A percentile compares a stretch with the other conserved stretches of the same genome.
These are phyloP conservation scores for Silene uniflora DNA, from an alignment of 148 eudicot genomes.

Conservation along the genomic window DNA sequence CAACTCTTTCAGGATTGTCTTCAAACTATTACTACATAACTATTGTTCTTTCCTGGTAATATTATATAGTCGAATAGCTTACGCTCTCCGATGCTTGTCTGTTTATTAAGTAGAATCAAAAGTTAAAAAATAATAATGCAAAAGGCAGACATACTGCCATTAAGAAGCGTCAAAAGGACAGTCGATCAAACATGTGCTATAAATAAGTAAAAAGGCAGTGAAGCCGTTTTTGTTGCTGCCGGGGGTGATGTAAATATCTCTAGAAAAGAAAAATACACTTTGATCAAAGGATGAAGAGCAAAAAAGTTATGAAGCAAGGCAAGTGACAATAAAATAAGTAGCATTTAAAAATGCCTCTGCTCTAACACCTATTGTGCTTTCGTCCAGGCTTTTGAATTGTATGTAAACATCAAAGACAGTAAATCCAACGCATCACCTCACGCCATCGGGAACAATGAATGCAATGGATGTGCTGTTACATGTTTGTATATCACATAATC, in stretches of 20 bases:
- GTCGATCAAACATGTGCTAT: too few relatives aligned
- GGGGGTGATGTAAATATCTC: constrained; percentile 89
- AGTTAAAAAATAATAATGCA: too few relatives aligned
- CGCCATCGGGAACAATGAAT: constrained; percentile 87
- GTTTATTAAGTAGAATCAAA: too few relatives aligned
- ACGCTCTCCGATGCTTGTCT: too few relatives aligned
- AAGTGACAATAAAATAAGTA: background rate
- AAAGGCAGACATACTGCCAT: too few relatives aligned
- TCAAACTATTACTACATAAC: too few relatives aligned
- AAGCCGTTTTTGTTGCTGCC: constrained; percentile 72
- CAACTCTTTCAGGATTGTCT: too few relatives aligned
- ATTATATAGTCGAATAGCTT: too few relatives aligned
- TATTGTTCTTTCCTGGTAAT: too few relatives aligned
- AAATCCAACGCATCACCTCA: constrained; percentile 91
- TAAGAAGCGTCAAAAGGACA: too few relatives aligned
- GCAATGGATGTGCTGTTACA: constrained; percentile 75
- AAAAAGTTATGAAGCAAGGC: background rate
- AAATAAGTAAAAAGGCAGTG: constrained; percentile 30
- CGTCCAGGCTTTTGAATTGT: constrained; percentile 81
- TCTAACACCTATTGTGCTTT: constrained; percentile 88
- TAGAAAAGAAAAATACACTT: constrained; percentile 14
- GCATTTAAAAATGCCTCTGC: constrained; percentile 52
- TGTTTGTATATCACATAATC: constrained; percentile 87
- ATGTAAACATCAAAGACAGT: constrained; percentile 80
- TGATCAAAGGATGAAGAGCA: background rate